phyloP scores from a whole-genome alignment of 75 land plant species.

The Picea sitchensis region DNA sequence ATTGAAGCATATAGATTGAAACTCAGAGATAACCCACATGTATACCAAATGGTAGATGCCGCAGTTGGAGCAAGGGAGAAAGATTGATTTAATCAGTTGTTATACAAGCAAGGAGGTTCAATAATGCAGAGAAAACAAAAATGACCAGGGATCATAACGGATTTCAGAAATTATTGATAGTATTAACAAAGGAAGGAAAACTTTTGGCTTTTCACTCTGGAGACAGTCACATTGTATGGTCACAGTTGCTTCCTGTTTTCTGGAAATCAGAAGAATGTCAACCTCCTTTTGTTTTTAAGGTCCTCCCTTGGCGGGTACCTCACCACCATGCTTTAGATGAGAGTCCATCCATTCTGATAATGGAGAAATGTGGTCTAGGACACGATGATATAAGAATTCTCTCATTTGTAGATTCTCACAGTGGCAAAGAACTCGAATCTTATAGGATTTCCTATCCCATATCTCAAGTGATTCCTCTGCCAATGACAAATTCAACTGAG shows the following conservation, averaged over 20 bases:
- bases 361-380: conserved; percentile 51
- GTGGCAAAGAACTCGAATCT: conserved; percentile 59
- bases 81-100: neutral
- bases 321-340: conserved; percentile 94
- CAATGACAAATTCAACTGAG: conserved; percentile 78
- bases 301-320: conserved; percentile 85
- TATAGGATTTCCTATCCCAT: conserved; percentile 47
- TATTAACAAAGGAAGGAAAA: conserved; percentile 78
- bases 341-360: conserved; percentile 78
- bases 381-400: conserved; percentile 47
- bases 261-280: conserved; percentile 37
- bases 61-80: too few relatives aligned
- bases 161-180: conserved; percentile 83
- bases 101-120: conserved; percentile 70
- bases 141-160: conserved; percentile 97
- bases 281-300: conserved; percentile 35
- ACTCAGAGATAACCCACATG: too few relatives aligned
- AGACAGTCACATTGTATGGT: conserved; percentile 95
- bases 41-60: too few relatives aligned
- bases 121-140: conserved; percentile 84
- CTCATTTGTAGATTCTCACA: conserved; percentile 79
- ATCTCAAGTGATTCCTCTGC: conserved; percentile 59
- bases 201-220: conserved; percentile 88
- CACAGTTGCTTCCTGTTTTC: conserved; percentile 58
- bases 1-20: too few relatives aligned